Conservation (phyloP, 805 yeast species). For the Barnettozyma botsteinii region DNA sequence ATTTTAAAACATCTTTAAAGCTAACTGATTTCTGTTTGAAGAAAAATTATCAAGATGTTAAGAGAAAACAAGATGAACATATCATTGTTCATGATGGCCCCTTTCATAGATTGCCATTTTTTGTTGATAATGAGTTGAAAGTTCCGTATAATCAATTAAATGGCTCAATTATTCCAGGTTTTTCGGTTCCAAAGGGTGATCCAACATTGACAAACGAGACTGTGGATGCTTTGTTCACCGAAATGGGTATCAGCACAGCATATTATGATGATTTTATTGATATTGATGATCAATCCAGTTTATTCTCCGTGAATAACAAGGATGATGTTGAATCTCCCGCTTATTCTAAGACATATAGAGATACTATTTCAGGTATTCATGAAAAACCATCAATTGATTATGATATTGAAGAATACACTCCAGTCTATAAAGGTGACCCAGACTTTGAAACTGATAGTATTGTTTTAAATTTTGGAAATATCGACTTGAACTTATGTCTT, state of each 20-base stretch:
- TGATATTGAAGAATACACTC: conserved; percentile 18
- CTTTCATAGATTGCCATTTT: conserved; percentile 71
- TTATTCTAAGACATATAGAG: conserved; percentile 3
- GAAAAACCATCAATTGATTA: conserved; percentile 13
- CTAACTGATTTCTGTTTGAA: conserved; percentile 57
- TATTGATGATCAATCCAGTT: background rate
- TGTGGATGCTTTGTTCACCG: conserved; percentile 29
- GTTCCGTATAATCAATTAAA: conserved; percentile 42
- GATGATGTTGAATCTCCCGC: background rate
- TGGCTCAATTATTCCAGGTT: conserved; percentile 52
- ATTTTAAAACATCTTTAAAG: conserved; percentile 51
- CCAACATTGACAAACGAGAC: conserved; percentile 51
- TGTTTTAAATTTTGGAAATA: conserved; percentile 48
- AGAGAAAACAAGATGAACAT: conserved; percentile 57
- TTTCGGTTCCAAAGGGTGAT: conserved; percentile 58
- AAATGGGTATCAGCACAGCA: conserved; percentile 12
- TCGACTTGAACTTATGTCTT: conserved; percentile 45
- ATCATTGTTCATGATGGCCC: conserved; percentile 73
- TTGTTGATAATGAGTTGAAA: conserved; percentile 48
- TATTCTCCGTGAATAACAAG: background rate
- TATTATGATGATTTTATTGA: conserved; percentile 4
- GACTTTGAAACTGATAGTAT: conserved; percentile 47
- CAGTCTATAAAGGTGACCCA: conserved; percentile 29
- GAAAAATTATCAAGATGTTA: conserved; percentile 39
- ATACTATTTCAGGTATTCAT: conserved; percentile 17